Base-by-base conservation (phyloP, 2,329 filamentous ascomycete genomes). In the Colletotrichum incanum region DNA sequence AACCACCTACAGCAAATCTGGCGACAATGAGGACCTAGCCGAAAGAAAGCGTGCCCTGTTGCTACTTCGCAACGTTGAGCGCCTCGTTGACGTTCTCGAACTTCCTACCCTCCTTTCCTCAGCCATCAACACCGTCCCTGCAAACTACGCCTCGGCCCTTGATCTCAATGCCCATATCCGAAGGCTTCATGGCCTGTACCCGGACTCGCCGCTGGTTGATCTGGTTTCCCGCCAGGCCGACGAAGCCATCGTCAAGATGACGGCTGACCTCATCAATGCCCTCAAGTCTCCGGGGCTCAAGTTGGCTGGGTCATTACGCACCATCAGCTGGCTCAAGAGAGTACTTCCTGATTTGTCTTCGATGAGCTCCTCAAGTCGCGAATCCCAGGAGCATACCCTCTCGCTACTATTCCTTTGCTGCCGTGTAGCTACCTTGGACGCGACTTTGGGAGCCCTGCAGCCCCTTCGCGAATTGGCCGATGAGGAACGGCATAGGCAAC, bases 81-180 rank as follows among this genome's bases (percentile, higher is more conserved):
- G 96, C 67, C 87, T 98, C 3, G 93, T 95, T 39, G 95, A 98
- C 80, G 92, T 98, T 41, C 90, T 99, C 71, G 96, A 98, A 78
- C 88, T 99, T 39, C 96, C 96, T 0, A 91, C 93, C 0, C 85
- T 98, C 43, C 89, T 99, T 18, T 93, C 93, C 16, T 95, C 95
- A 1, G 92, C 95, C 56, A 92, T 95, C 68, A 89, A 89, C 3
- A 84, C 88, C 1, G 87, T 82, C 5, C 86, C 90, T 5, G 90
- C 91, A 72, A 97, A 94, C 76, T 97, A 98, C 84, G 92, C 95
- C 2, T 94, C 94, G 0, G 95, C 95, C 0, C 86, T 99, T 43
- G 96, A 99, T 81, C 87, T 99, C 2, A 93, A 97, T 79, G 93
- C 94, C n/a, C 96, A 98, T 80, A 96, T 98, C 79, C 94, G 94